Evolutionary conservation across 106 monocot genomes (phyloP), one percentile per base, ranked within the genome.

Genomic region (Acanthochlamys bracteata): DNA sequence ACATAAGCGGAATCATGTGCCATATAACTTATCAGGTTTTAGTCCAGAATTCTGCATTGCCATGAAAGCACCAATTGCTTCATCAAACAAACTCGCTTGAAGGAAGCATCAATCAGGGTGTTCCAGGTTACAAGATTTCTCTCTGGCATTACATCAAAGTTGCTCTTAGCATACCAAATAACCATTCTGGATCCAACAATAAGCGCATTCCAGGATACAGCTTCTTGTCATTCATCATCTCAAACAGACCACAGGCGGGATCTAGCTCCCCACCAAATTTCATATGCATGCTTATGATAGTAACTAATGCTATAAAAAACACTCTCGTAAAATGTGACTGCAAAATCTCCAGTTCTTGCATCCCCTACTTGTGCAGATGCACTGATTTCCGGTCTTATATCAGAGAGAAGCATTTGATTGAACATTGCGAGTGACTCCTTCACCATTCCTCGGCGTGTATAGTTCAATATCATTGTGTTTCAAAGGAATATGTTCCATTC

Each of bases 391-490:
- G 71, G 74, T 25, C 65, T 70, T 20, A 24, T 7, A 16, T 61
- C 61, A 0, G 25, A 54, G 22, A 39, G 9, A 26, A 80, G 16
- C 74, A 80, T 74, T 15, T 80, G 57, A 62, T 62, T 56, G 39
- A 80, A 62, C 25, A 80, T 14, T 43, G 22, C 33, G 46, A 80
- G 43, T 0, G 49, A 74, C 39, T 61, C 56, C 23, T 47, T 57
- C 21, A 61, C 61, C 69, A 75, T 66, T 61, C 74, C 74, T 10
- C 16, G 33, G 11, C 65, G 65, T 45, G 47, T 65, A 52, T 74
- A 80, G 47, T 74, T 80, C 40, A 70, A 66, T 26, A 67, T 52
- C 79, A 80, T 80, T 17, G 70, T 80, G 66, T 80, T 80, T 65
- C 69, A 80, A 61, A 71, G 65, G 47, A 80, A 70, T 22, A 71